Evolutionary conservation across 305 asterid species (phyloP), one percentile per base, ranked within the genome.

Genomic region (Fraxinus platypoda): DNA sequence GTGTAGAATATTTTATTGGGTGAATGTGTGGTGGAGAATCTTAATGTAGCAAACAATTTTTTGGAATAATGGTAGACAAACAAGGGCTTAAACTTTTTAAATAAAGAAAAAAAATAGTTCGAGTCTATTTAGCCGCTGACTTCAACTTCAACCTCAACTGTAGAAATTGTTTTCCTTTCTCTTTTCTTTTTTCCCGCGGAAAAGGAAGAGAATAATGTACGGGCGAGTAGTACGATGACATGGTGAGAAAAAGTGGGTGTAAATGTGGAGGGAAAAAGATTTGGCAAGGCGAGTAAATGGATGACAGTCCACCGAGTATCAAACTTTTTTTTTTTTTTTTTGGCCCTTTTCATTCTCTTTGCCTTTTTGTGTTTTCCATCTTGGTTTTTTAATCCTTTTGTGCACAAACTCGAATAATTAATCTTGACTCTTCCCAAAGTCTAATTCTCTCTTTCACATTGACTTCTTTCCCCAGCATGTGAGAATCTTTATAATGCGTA

Each of bases 391-490:
- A 37, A 28, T 74, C 62, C 17, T 41, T 80, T 73, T 54, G 77
- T 80, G 84, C 90, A 85, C 87, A 81, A 83, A 85, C 85, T 83
- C 83, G 43, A 84, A 80, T 84, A 80, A 84, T 68, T 80, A 78
- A 74, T 82, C 80, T 87, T 84, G 88, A 87, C 88, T 81, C 82
- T 82, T 66, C 76, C 49, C 86, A 80, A 83, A 85, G 88, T 85
- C 86, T 79, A 85, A 79, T 76, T 81, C 84, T 82, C 87, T 76
- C 52, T 82, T 76, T 86, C 72, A 49, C 54, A 80, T 70, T 74
- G 43, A 46, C 82, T 85, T 85, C 52, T 85, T 70, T 76, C 19
- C 19, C 57, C 57, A 46, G 19, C 6, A 49, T 49, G 59, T 49
- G 52, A 9, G 52, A 9, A 41, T 41, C 15, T 11, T 9, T 9